These are phyloP conservation scores for Gossypium longicalyx DNA, from an alignment of 345 rosid genomes.

Conservation along the genomic window DNA sequence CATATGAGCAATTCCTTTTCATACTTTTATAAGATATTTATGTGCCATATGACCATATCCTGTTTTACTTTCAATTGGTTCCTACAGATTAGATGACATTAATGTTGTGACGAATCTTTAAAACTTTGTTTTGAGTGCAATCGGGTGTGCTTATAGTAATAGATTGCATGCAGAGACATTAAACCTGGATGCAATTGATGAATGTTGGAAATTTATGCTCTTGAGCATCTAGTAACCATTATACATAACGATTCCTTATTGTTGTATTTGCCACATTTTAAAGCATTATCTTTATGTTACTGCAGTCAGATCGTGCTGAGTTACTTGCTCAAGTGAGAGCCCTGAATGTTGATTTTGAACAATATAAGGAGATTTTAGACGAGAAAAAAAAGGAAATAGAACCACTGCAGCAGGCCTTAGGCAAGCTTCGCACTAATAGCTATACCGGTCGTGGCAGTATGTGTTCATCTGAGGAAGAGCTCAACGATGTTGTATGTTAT, in stretches of 20 bases:
- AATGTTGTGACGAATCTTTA: background rate
- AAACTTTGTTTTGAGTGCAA: background rate
- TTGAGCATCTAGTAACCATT: background rate
- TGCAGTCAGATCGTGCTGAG: constrained; percentile 45
- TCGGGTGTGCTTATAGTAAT: background rate
- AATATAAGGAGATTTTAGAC: constrained; percentile 40
- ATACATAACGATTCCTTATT: background rate
- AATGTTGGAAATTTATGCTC: background rate
- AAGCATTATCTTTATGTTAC: background rate
- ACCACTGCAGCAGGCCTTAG: constrained; percentile 79
- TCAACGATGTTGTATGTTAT: constrained; percentile 58
- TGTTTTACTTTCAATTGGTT: background rate
- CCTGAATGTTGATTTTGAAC: constrained; percentile 39
- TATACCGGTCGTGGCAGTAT: constrained; percentile 42
- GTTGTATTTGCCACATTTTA: background rate
- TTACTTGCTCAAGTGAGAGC: constrained; percentile 27
- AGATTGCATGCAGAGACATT: background rate
- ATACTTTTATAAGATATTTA: background rate
- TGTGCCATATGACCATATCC: no score
- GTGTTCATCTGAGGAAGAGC: constrained; percentile 94
- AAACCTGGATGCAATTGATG: background rate
- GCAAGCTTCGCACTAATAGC: constrained; percentile 58
- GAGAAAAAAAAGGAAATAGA: constrained; percentile 77
- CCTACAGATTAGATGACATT: background rate
- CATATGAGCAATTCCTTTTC: background rate